Percentiles rank a stretch among this genome's conserved stretches.
Conservation (phyloP, 2,329 filamentous ascomycete genomes). For the Hymenoscyphus linearis region DNA sequence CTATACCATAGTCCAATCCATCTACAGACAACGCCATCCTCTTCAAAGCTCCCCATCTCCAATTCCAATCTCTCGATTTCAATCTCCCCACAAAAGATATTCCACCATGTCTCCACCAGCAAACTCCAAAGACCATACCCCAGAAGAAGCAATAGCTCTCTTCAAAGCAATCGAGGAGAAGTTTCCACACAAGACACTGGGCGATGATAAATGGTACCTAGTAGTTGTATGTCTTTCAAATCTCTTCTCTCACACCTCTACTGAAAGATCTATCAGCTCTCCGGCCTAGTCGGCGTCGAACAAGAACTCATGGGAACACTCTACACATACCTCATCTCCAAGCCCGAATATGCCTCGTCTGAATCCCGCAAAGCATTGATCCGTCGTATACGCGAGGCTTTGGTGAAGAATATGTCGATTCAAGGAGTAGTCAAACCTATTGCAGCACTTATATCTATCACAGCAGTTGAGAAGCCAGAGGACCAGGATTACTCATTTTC, state of each 20-base stretch:
- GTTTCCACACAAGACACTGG: slow-evolving; percentile 38
- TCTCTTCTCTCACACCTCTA: slow-evolving; percentile 2
- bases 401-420: slow-evolving; percentile 53
- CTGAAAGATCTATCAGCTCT: slow-evolving; percentile 12
- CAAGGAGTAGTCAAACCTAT: slow-evolving; percentile 59
- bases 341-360: slow-evolving; percentile 40
- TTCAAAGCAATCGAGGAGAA: slow-evolving; percentile 39
- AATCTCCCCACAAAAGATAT: background rate
- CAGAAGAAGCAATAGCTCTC: slow-evolving; percentile 36
- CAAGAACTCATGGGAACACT: slow-evolving; percentile 47
- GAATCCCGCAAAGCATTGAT: slow-evolving; percentile 43
- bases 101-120: slow-evolving; percentile 11
- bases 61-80: background rate
- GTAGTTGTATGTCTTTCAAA: slow-evolving; percentile 31
- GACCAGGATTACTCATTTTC: slow-evolving; percentile 46
- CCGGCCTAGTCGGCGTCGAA: slow-evolving; percentile 40
- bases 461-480: slow-evolving; percentile 34
- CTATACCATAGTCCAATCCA: background rate
- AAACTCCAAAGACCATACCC: slow-evolving; percentile 30
- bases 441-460: slow-evolving; percentile 34
- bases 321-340: slow-evolving; percentile 49
- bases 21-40: background rate
- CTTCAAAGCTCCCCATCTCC: background rate
- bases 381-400: slow-evolving; percentile 48
- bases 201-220: slow-evolving; percentile 42